Percentiles rank a stretch among this genome's conserved stretches.
phyloP scores from a whole-genome alignment of 257 asterid genomes.

The Craterostigma plantagineum region DNA sequence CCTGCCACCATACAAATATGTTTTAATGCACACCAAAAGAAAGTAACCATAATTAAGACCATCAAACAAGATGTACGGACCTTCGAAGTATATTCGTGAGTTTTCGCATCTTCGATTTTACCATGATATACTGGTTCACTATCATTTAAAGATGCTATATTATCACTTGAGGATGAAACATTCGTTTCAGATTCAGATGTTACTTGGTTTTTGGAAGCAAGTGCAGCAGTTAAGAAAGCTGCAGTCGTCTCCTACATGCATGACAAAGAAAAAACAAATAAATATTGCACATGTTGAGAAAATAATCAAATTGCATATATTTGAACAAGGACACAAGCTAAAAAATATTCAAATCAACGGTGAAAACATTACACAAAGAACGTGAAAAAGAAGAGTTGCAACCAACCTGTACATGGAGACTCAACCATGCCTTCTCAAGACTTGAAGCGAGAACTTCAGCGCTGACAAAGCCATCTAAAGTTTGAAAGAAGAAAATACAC shows the following conservation, averaged over 20 bases:
- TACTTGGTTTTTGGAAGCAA: conserved; percentile 40
- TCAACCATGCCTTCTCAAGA: conserved; percentile 81
- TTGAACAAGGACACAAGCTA: too few relatives aligned
- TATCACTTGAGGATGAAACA: conserved; percentile 14
- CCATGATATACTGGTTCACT: conserved; percentile 19
- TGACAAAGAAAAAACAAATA: conserved; percentile 8
- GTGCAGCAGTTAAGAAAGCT: conserved; percentile 56
- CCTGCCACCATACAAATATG: conserved; percentile 24
- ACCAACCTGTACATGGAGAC: conserved; percentile 82
- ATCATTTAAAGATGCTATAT: conserved; percentile 13
- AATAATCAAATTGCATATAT: neutral
- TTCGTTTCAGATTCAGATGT: conserved; percentile 20
- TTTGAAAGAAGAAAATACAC: conserved; percentile 10
- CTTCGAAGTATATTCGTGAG: conserved; percentile 20
- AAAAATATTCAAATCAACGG: neutral
- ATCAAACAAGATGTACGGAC: conserved; percentile 16
- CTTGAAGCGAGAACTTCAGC: conserved; percentile 63
- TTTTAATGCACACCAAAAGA: conserved; percentile 1
- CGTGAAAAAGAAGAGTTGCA: conserved; percentile 6
- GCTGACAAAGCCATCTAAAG: conserved; percentile 47
- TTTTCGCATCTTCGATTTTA: conserved; percentile 17
- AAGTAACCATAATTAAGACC: conserved; percentile 7
- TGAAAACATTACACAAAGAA: neutral
- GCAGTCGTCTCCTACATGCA: conserved; percentile 73
- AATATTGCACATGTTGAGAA: neutral